Evolutionary conservation across 257 asterid genomes (phyloP), one percentile per base, ranked within the genome.

Genomic region (Nicotiana otophora): DNA sequence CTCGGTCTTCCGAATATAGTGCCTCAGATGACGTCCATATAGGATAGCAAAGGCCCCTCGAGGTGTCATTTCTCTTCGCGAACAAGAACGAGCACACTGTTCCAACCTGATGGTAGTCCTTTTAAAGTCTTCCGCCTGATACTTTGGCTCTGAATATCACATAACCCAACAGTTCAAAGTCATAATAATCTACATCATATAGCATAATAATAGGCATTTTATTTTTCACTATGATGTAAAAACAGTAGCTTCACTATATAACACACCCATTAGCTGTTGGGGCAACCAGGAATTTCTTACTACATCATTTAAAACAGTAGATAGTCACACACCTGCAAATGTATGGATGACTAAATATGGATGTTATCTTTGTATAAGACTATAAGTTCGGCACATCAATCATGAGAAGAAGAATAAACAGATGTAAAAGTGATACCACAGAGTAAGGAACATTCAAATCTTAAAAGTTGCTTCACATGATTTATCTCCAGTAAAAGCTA

Each of bases 91-190:
- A 80, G 90, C 92, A 77, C 91, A 89, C 82, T 94, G 98, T 82
- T 94, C 99, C 91, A 96, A 81, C 87, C 97, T 92, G 86, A 92
- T 87, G 87, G 92, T 88, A 85, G 96, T 88, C 93, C 89, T 93
- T 89, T 93, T 94, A 81, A 94, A 82, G 30, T 88, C 97, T 77
- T 92, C 98, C 20, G 83, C 86, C 86, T 89, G 92, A 86, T 89
- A 96, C 81, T 90, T 88, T 48, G 93, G 87, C 82, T 86, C 98
- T 94, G 96, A 82, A 53, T 23, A 74, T 65, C 75, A 36, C 36
- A 86, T 84, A 82, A 17, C 67, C 75, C 78, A 80, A 54, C 51
- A 66, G 48, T 19, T 81, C 55, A 81, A 75, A 8, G 11, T 17
- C 55, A 81, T 63, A 14, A 33, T 62, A 75, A 75, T 75, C 63